Conservation (phyloP, 768 basidiomycete genomes). For the Boletellus emodensis region DNA sequence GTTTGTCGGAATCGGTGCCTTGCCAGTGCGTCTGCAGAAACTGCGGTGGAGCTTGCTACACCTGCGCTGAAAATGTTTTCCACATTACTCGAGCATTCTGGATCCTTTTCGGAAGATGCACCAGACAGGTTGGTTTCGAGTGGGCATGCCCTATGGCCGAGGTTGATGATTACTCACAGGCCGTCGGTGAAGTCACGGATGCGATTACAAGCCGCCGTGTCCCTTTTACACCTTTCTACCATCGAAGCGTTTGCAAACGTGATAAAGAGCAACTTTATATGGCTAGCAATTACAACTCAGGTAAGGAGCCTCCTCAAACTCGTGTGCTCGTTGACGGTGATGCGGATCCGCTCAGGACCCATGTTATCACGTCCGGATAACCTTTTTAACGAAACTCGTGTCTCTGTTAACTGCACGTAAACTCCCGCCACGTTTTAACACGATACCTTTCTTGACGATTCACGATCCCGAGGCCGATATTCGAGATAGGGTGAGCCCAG, state of each 20-base stretch:
- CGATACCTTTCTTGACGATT: conserved; percentile 83
- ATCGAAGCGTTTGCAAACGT: conserved; percentile 53
- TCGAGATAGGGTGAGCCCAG: conserved; percentile 50
- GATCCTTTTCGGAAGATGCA: conserved; percentile 56
- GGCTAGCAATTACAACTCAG: conserved; percentile 71
- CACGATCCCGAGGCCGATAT: conserved; percentile 89
- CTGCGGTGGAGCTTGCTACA: conserved; percentile 61
- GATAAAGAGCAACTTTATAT: conserved; percentile 59
- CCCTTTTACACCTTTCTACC: conserved; percentile 72
- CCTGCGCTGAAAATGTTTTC: conserved; percentile 77
- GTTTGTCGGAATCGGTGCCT: conserved; percentile 79
- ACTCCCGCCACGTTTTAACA: conserved; percentile 69
- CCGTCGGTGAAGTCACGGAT: conserved; percentile 68
- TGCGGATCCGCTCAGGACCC: conserved; percentile 56
- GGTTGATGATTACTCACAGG: conserved; percentile 33
- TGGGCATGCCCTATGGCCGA: neutral
- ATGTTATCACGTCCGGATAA: conserved; percentile 79
- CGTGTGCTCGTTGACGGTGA: neutral
- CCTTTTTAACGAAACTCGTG: conserved; percentile 73
- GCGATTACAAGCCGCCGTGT: conserved; percentile 78
- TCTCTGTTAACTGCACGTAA: conserved; percentile 59
- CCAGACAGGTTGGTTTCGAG: conserved; percentile 43
- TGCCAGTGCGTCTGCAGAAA: conserved; percentile 54
- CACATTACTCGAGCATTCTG: conserved; percentile 64
- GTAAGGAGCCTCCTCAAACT: conserved; percentile 38